Evolutionary conservation across 2,329 filamentous ascomycete species (phyloP).

Genomic region (Verticillium zaregamsianum): DNA sequence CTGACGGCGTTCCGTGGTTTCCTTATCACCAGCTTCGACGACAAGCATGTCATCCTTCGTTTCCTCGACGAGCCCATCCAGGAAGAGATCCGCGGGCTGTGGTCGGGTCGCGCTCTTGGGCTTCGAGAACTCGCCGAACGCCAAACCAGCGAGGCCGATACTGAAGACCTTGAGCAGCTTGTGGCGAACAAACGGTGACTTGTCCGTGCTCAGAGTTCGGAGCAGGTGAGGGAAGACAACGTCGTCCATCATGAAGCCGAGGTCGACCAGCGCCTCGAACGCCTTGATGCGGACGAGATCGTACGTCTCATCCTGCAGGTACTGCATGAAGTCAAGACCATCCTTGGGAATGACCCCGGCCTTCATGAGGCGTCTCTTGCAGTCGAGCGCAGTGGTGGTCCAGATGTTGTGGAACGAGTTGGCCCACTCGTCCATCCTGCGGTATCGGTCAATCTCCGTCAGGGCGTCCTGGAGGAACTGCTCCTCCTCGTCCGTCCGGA

Average conservation of each 20-base stretch:
- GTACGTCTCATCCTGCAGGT: slow-evolving; percentile 59
- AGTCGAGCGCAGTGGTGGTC: slow-evolving; percentile 58
- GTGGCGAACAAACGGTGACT: slow-evolving; percentile 59
- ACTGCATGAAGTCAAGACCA: slow-evolving; percentile 56
- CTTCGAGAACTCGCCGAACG: slow-evolving; percentile 56
- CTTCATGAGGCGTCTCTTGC: slow-evolving; percentile 61
- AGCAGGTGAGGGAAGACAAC: slow-evolving; percentile 53
- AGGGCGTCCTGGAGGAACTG: slow-evolving; percentile 49
- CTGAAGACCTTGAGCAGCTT: slow-evolving; percentile 56
- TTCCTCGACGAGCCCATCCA: slow-evolving; percentile 8
- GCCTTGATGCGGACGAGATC: slow-evolving; percentile 63
- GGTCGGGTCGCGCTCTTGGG: slow-evolving; percentile 18
- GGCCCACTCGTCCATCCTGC: slow-evolving; percentile 65
- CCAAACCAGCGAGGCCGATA: slow-evolving; percentile 57
- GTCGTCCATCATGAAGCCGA: slow-evolving; percentile 55
- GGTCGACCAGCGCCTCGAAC: slow-evolving; percentile 59
- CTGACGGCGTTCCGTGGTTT: slow-evolving; percentile 57
- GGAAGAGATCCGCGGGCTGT: slow-evolving; percentile 1
- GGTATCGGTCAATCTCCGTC: slow-evolving; percentile 62
- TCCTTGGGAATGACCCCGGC: slow-evolving; percentile 53
- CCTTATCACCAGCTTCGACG: slow-evolving; percentile 36
- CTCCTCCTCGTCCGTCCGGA: slow-evolving; percentile 39
- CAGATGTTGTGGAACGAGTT: slow-evolving; percentile 65
- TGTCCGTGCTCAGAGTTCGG: slow-evolving; percentile 55
- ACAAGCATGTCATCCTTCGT: slow-evolving; percentile 21